Evolutionary conservation across 176 grass and related monocot genomes (phyloP), one percentile per base, ranked within the genome.

Genomic region (Paspalum vaginatum): DNA sequence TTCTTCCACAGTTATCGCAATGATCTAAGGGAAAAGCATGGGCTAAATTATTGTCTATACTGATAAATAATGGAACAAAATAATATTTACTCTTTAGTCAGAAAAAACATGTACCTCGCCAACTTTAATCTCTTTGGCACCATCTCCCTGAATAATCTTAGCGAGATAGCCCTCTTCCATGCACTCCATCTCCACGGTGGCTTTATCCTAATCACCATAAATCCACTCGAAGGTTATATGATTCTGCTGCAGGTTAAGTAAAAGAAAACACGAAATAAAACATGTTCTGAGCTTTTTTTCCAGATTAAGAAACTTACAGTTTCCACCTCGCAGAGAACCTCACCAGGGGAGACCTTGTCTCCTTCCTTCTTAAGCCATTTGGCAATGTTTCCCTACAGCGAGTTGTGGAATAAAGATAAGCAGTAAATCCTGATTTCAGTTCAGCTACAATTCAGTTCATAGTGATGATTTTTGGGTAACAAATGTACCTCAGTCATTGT

Each of bases 91-190:
- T 77, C 16, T 85, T 80, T 45, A 71, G 15, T 58, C 8, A 57
- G 64, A 57, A 57, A 79, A 79, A 76, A 61, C 58, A 52, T 54
- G 56, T 84, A 99, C 96, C 84, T 99, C 96, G 2, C 92, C 92
- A 84, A 99, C 96, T 99, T 99, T 87, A 75, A 95, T 95, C 72
- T 95, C 92, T 76, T 99, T 99, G 53, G 96, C 85, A 83, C 96
- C 92, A 86, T 99, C 96, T 60, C 90, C 92, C 11, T 80, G 86
- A 87, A 99, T 50, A 76, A 99, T 99, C 67, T 99, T 99, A 82
- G 92, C 96, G 22, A 99, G 81, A 93, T 93, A 99, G 26, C 96
- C 96, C 68, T 99, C 96, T 86, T 99, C 96, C 96, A 99, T 95
- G 84, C 90, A 93, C 77, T 99, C 96, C 96, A 99, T 93, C 48